Conservation (phyloP, 306 rosid genomes). For the Cucurbita pepo region DNA sequence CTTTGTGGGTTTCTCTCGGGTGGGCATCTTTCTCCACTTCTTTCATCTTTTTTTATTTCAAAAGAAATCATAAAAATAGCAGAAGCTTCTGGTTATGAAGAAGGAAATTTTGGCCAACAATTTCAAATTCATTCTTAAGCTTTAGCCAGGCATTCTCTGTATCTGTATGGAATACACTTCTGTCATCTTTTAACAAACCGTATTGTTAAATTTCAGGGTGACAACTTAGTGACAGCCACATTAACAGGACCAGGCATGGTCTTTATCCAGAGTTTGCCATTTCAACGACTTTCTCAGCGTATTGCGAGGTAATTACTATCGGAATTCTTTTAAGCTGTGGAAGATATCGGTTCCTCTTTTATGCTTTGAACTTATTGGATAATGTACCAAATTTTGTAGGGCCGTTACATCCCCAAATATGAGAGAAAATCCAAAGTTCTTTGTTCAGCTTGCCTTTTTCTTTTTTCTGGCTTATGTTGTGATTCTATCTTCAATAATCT, state of each 20-base stretch:
- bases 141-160: not conserved
- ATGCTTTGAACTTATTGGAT: not conserved
- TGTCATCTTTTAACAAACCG: not conserved
- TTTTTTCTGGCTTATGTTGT: conserved; percentile 90
- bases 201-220: conserved; percentile 48
- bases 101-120: not conserved
- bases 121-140: not conserved
- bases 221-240: conserved; percentile 66
- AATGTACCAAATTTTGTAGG: conserved; percentile 40
- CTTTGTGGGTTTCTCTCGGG: not conserved
- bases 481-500: conserved; percentile 82
- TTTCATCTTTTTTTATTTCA: not conserved
- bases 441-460: conserved; percentile 78
- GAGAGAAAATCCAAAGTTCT: conserved; percentile 92
- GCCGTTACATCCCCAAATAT: conserved; percentile 91
- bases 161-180: not conserved
- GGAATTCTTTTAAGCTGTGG: not conserved
- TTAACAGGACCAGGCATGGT: conserved; percentile 96
- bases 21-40: not conserved
- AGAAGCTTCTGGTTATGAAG: not conserved
- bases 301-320: conserved; percentile 57
- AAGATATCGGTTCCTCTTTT: not conserved
- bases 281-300: conserved; percentile 80
- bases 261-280: conserved; percentile 94
- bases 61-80: not conserved